phyloP scores from a whole-genome alignment of 169 alveolate species.

The Prorocentrum cordatum region DNA sequence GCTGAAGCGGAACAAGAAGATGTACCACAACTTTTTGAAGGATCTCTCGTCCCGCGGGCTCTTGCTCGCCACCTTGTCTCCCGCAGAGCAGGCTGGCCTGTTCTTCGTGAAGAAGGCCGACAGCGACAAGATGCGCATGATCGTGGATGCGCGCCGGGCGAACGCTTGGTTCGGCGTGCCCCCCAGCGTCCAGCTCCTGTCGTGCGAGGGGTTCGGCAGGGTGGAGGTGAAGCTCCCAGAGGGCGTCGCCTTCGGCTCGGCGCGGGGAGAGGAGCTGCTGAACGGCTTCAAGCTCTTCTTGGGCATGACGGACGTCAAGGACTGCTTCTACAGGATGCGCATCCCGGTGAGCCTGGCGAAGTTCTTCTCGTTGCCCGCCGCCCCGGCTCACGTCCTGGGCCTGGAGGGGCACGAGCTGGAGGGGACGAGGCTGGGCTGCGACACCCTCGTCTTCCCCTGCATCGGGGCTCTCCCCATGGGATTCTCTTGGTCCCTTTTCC shows the following conservation, averaged over 20 bases:
- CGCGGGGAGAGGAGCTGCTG: neutral
- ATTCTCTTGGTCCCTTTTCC: neutral
- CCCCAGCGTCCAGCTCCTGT: neutral
- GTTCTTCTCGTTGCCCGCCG: constrained; percentile 11
- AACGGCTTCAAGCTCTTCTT: neutral
- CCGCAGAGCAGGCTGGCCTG: too few relatives aligned
- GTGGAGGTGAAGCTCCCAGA: neutral
- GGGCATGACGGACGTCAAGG: neutral
- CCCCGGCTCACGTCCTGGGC: neutral
- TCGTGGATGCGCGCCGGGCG: constrained; percentile 3
- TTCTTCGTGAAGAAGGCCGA: constrained; percentile 14
- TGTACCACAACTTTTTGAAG: too few relatives aligned
- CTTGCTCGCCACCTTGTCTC: too few relatives aligned
- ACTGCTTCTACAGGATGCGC: constrained; percentile 24
- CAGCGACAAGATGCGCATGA: neutral
- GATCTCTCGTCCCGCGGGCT: too few relatives aligned
- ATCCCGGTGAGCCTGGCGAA: neutral
- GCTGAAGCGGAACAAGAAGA: too few relatives aligned
- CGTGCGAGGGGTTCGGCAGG: neutral
- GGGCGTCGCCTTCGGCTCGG: neutral
- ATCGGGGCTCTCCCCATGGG: constrained; percentile 1
- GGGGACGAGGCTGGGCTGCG: neutral
- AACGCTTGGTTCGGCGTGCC: neutral
- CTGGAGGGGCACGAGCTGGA: neutral
- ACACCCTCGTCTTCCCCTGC: neutral